phyloP scores from a whole-genome alignment of 129 eudicot species.

The Ambrosia trifida region DNA sequence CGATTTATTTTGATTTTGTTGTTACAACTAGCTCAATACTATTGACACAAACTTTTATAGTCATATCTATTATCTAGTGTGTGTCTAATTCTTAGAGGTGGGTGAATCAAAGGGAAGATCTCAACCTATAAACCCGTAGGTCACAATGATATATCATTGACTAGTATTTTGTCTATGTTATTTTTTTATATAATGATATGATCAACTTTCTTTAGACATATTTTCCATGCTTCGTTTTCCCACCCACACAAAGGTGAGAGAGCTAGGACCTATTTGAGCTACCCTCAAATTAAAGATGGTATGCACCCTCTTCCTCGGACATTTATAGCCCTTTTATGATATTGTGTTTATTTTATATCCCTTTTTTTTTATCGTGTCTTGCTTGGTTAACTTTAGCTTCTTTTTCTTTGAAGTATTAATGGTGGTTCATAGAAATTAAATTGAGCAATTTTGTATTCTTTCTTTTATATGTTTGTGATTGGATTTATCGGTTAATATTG shows the following conservation, averaged over 20 bases:
- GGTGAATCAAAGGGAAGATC: conserved; percentile 1
- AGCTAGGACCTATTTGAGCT: conserved; percentile 23
- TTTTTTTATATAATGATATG: not conserved
- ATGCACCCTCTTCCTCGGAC: conserved; percentile 46
- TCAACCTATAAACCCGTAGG: conserved; percentile 13
- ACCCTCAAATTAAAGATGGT: conserved; percentile 31
- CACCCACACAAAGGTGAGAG: conserved; percentile 23
- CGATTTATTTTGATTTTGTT: not conserved
- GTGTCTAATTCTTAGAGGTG: not conserved
- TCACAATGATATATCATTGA: conserved; percentile 15
- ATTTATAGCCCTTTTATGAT: conserved; percentile 31
- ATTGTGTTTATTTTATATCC: conserved; percentile 30
- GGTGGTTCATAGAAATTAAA: not conserved
- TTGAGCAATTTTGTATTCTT: not conserved
- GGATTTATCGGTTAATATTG: not conserved
- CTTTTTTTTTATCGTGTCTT: conserved; percentile 14
- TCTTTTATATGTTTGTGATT: not conserved
- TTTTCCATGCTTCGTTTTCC: conserved; percentile 24
- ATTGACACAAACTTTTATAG: not conserved
- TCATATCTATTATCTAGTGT: not conserved
- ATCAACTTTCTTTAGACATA: conserved; percentile 21
- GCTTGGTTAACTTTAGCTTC: conserved; percentile 5
- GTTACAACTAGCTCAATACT: too few relatives aligned
- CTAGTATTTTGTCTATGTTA: conserved; percentile 18
- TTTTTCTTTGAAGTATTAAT: not conserved